Evolutionary conservation across 352 stramenopile species (phyloP).

Genomic region (Phytophthora sojae): DNA sequence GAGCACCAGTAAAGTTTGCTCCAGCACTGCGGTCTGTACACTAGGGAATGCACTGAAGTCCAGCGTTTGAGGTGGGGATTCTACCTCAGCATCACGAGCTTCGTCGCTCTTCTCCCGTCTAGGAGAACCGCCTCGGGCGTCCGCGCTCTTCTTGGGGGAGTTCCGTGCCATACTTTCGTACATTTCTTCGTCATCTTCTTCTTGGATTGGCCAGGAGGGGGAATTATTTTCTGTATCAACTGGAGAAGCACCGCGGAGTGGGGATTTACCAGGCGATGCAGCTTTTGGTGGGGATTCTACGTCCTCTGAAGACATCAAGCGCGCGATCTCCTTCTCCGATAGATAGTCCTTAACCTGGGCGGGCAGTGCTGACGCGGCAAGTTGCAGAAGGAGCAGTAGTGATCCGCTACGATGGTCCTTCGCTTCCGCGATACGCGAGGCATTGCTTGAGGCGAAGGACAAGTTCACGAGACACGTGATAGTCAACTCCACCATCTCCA

Average conservation of each 20-base stretch:
- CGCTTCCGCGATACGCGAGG: constrained; percentile 48
- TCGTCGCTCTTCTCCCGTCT: constrained; percentile 32
- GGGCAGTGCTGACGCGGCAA: constrained; percentile 49
- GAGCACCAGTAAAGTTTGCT: constrained; percentile 71
- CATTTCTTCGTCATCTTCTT: constrained; percentile 34
- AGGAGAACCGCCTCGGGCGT: constrained; percentile 9
- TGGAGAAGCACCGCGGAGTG: constrained; percentile 4
- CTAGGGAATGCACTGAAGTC: constrained; percentile 70
- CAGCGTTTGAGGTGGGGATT: constrained; percentile 33
- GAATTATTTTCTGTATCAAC: constrained; percentile 9
- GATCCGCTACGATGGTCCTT: constrained; percentile 32
- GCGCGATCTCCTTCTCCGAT: constrained; percentile 37
- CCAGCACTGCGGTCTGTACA: constrained; percentile 63
- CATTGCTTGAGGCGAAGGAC: constrained; percentile 62
- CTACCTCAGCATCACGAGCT: constrained; percentile 16
- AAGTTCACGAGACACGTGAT: constrained; percentile 73
- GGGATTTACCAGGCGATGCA: not conserved
- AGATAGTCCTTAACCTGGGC: constrained; percentile 56
- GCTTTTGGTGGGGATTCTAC: not conserved
- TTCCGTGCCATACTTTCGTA: constrained; percentile 24
- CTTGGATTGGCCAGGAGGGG: not conserved
- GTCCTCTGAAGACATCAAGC: constrained; percentile 13
- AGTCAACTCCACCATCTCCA: constrained; percentile 69
- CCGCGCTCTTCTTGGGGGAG: constrained; percentile 22
- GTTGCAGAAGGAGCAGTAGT: constrained; percentile 54